These are phyloP conservation scores for Thuidium tamariscinum DNA, from an alignment of 225 moss, liverwort and hornwort genomes.

Conservation along the genomic window DNA sequence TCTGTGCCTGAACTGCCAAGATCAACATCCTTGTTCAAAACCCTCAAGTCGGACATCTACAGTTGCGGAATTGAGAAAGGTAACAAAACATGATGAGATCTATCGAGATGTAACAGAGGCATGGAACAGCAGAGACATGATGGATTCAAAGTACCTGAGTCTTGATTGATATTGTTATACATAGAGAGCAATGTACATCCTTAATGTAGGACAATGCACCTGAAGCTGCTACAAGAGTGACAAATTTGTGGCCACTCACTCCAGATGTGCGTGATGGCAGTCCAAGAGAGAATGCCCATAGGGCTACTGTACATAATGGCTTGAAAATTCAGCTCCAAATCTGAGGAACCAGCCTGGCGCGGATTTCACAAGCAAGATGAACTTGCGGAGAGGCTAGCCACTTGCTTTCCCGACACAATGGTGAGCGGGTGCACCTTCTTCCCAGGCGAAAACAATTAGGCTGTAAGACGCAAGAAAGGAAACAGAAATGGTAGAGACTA, in stretches of 20 bases:
- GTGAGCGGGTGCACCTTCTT: slow-evolving; percentile 32
- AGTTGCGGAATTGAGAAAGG: background rate
- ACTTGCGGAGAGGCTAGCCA: slow-evolving; percentile 26
- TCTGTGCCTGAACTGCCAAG: background rate
- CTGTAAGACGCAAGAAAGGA: slow-evolving; percentile 1
- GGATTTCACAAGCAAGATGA: slow-evolving; percentile 17
- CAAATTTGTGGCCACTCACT: slow-evolving; percentile 1
- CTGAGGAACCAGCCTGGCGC: slow-evolving; percentile 17
- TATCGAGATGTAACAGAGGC: background rate
- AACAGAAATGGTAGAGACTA: slow-evolving; percentile 12
- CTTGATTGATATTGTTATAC: slow-evolving; percentile 18
- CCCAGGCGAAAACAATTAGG: slow-evolving; percentile 20
- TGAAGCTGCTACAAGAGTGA: slow-evolving; percentile 12
- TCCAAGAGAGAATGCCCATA: slow-evolving; percentile 4
- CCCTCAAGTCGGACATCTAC: background rate
- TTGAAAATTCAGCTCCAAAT: slow-evolving; percentile 24
- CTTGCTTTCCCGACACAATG: slow-evolving; percentile 35
- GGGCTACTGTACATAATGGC: slow-evolving; percentile 33
- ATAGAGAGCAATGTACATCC: slow-evolving; percentile 17
- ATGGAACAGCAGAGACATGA: background rate
- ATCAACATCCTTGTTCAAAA: background rate
- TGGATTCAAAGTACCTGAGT: background rate
- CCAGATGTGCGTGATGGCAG: background rate
- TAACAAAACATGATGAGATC: background rate
- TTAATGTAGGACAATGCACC: slow-evolving; percentile 10